phyloP scores from a whole-genome alignment of 306 rosid genomes.

The Pachyrhizus erosus region DNA sequence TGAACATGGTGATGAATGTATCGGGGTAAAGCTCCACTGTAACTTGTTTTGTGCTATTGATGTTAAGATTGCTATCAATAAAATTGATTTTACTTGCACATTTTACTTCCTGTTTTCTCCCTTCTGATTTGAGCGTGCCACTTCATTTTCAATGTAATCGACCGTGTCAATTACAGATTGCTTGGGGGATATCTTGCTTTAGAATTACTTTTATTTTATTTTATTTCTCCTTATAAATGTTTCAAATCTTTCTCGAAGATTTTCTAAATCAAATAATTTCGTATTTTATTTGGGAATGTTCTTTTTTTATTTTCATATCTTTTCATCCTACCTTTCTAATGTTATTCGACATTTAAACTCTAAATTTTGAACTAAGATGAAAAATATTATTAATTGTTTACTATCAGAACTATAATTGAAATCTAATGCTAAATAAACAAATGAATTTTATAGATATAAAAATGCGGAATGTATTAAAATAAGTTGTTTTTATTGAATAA shows the following conservation, averaged over 20 bases:
- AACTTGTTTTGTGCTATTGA: conserved; percentile 25
- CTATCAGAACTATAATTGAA: too few species aligned
- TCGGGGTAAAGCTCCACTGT: not conserved
- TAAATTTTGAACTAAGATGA: too few species aligned
- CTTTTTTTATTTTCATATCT: too few species aligned
- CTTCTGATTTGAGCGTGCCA: not conserved
- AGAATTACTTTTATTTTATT: too few species aligned
- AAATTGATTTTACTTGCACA: conserved; percentile 4
- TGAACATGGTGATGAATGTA: not conserved
- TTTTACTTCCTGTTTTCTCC: not conserved
- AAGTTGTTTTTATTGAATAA: too few species aligned
- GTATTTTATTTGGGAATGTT: not conserved
- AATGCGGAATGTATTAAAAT: too few species aligned
- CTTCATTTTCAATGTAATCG: not conserved
- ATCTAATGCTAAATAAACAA: too few species aligned
- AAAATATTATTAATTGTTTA: too few species aligned
- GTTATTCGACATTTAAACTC: not conserved
- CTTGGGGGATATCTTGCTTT: not conserved
- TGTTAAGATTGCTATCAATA: not conserved
- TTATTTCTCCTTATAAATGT: too few species aligned
- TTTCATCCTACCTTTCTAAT: not conserved
- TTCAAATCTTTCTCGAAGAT: too few species aligned
- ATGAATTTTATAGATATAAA: too few species aligned
- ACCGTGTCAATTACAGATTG: not conserved
- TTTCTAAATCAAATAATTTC: not conserved